Conservation (phyloP, 2,329 filamentous ascomycete genomes). For the Lasiodiplodia sp. region DNA sequence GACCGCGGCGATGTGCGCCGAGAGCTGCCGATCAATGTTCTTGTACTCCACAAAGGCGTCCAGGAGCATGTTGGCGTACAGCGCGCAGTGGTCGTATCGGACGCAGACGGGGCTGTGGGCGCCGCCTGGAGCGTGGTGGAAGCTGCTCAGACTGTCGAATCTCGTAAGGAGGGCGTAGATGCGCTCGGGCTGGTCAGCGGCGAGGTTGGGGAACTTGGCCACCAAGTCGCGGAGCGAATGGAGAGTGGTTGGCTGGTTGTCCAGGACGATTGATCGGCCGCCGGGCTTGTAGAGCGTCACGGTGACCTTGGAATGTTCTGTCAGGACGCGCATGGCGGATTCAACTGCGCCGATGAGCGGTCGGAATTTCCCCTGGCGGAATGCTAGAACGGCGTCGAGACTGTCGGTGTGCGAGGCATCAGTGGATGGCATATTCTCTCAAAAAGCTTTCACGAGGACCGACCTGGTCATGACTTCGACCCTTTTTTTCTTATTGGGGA, state of each 20-base stretch:
- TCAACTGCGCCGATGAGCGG: background rate
- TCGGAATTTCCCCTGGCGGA: background rate
- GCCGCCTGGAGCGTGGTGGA: background rate
- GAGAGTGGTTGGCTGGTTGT: background rate
- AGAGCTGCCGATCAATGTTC: background rate
- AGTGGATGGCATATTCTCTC: no score
- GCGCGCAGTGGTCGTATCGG: background rate
- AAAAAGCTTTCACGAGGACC: no score
- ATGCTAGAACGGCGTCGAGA: background rate
- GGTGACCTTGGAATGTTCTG: background rate
- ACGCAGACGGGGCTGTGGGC: background rate
- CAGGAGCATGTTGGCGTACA: background rate
- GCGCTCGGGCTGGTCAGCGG: background rate
- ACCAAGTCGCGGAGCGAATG: background rate
- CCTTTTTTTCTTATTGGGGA: background rate
- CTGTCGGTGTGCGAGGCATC: background rate
- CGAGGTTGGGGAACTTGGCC: background rate
- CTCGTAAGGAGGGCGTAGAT: no score
- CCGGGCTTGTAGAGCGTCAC: background rate
- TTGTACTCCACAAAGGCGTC: background rate
- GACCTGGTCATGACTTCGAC: background rate
- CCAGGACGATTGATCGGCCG: background rate
- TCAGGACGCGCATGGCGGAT: background rate
- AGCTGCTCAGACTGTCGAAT: background rate
- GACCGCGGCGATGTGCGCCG: background rate